Conservation (phyloP, 257 asterid genomes). For the Petrea volubilis region DNA sequence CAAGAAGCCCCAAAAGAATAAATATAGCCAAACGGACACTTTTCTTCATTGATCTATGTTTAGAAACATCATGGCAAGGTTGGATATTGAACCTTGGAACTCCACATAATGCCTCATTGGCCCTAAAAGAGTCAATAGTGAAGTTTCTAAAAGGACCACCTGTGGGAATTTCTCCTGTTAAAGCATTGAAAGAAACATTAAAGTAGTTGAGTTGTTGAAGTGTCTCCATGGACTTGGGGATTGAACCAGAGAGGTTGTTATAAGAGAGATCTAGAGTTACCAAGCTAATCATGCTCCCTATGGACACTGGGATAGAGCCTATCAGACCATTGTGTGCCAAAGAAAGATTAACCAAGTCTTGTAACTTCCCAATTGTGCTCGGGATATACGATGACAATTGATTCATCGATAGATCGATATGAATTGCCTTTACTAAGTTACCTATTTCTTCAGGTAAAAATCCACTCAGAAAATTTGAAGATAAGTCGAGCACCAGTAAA, state of each 20-base stretch:
- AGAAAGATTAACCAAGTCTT: background rate
- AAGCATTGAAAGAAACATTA: slow-evolving; percentile 31
- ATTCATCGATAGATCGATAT: background rate
- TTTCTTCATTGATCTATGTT: background rate
- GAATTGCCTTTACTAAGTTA: slow-evolving; percentile 2
- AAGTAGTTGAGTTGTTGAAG: slow-evolving; percentile 7
- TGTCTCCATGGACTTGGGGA: background rate
- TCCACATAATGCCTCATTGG: slow-evolving; percentile 29
- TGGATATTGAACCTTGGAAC: slow-evolving; percentile 19
- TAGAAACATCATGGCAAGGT: background rate
- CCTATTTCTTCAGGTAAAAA: slow-evolving; percentile 15
- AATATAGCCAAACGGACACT: background rate
- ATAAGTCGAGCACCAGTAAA: background rate
- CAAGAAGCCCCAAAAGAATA: slow-evolving; percentile 15
- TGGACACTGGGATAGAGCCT: slow-evolving; percentile 18
- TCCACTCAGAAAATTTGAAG: slow-evolving; percentile 21
- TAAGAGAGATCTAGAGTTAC: background rate
- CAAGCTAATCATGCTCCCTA: too few relatives aligned
- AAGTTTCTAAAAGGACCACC: slow-evolving; percentile 37
- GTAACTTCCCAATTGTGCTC: background rate
- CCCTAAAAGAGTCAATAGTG: slow-evolving; percentile 18
- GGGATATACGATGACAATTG: slow-evolving; percentile 17
- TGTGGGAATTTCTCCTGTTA: slow-evolving; percentile 28
- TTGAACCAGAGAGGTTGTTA: background rate
- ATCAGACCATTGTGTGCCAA: slow-evolving; percentile 4